Base-by-base conservation (phyloP, 2,329 filamentous ascomycete genomes). In the Microcyclospora pomicola region DNA sequence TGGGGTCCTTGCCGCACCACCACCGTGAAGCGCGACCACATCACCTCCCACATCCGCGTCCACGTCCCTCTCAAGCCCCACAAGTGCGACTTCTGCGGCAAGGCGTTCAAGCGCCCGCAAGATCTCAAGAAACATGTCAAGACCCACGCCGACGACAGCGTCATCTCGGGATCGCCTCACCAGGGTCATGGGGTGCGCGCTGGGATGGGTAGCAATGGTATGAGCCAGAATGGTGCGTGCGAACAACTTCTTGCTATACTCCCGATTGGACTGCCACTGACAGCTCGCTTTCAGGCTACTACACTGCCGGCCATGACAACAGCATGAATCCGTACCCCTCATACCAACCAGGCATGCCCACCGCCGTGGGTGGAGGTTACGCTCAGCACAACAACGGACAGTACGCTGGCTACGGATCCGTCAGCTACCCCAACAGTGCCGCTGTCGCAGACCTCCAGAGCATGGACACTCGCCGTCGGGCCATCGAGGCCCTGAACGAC, bases 101-200 rank as follows among this genome's bases (percentile, higher is more conserved):
- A 98, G 70, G 87, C 87, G 1, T 98, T 98, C 73, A 98, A 98
- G 75, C 82, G 91, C 27, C 91, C 91, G 2, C 91, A 98, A 67
- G 91, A 98, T 68, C 63, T 98, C 54, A 96, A 98, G 77, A 98
- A 98, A 70, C 91, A 98, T 61, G 86, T 96, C 63, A 98, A 96
- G 77, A 96, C 88, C 4, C 88, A 96, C 59, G 88, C 88, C 52
- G 88, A 96, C 56, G 88, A 95, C 64, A 92, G 86, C 31, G 84
- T 93, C 31, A 68, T 75, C 44, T 68, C 75, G 43, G 70, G 73
- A 50, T 79, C 75, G 33, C 75, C 75, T 3, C 73, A 77, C 51
- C 72, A 75, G 16, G 49, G 49, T 19, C 41, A 43, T 30, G 49
- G 48, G 29, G 51, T 46, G 13, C 43, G 49, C 35, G 46, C 40